Base-by-base conservation (phyloP, 352 stramenopile genomes). In the Blastocystis sp. region DNA sequence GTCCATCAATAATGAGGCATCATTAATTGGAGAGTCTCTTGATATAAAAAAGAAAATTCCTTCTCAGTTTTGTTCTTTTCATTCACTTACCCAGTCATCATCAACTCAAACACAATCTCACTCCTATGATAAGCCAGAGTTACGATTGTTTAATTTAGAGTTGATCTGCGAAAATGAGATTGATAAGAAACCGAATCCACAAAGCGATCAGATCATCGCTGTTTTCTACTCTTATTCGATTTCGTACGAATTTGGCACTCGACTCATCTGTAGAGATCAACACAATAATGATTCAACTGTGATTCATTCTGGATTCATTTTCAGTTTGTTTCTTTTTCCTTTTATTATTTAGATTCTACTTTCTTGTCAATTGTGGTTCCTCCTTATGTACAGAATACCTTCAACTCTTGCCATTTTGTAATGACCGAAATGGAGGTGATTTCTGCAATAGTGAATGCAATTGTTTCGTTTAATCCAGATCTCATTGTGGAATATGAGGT, bases 381-480 rank as follows among this genome's bases (percentile, higher is more conserved):
- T 35, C 73, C 73, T 1, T 84, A 68, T 44, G n/a, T 84, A n/a
- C 27, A 30, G 1, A 30, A 27, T 42, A 69, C 48, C 30, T 84
- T 84, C 27, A 22, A 64, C 3, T 35, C 73, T 24, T 44, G 17
- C 24, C 73, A 42, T 27, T 84, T 66, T 48, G 78, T 89, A 5
- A 53, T 33, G 19, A 17, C 19, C 5, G 78, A 89, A 42, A 58
- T 17, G 13, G 78, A 79, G 2, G 24, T 89, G 1, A 78, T 89
- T n/a, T 40, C 44, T 0, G 48, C 40, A 22, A 56, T 40, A 22
- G 76, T 89, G 44, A 79, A 89, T 44, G 54, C 51, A n/a, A 30
- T 89, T 2, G 13, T 76, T n/a, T 89, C 60, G 17, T 89, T 79
- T 56, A 79, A 89, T 42, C 78, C 78, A 33, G 78, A 89, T 27